Conservation (phyloP, 164 flowering plant species). For the Dillenia suffruticosa region DNA sequence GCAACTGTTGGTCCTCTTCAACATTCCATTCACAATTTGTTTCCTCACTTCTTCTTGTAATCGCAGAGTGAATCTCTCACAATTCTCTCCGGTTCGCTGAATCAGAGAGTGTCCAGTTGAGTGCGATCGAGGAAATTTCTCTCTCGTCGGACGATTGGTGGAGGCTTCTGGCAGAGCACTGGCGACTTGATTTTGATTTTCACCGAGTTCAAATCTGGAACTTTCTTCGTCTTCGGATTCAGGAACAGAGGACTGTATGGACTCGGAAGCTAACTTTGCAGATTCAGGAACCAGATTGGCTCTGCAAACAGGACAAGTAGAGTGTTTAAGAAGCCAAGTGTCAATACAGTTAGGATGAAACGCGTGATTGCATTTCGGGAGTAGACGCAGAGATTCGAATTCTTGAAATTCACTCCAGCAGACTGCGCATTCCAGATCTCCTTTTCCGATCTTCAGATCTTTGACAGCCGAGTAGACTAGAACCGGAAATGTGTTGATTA, state of each 20-base stretch:
- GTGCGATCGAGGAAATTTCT: constrained; percentile 2
- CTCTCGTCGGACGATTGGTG: background rate
- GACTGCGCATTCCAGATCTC: constrained; percentile 36
- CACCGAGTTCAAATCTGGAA: too few relatives aligned
- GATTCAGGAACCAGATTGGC: constrained; percentile 11
- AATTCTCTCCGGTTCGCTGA: constrained; percentile 4
- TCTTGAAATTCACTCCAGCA: constrained; percentile 37
- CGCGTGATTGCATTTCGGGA: constrained; percentile 43
- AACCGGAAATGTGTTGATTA: constrained; percentile 29
- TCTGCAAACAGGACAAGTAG: constrained; percentile 48
- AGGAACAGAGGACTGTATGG: background rate
- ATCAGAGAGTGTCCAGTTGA: constrained; percentile 19
- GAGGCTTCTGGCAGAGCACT: too few relatives aligned
- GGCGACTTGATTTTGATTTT: too few relatives aligned
- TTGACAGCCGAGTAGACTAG: constrained; percentile 30
- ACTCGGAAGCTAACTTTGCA: background rate
- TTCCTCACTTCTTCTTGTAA: constrained; percentile 19
- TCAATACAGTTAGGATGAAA: constrained; percentile 46
- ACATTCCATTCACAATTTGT: background rate
- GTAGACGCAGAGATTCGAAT: constrained; percentile 27
- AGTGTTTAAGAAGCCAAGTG: constrained; percentile 29
- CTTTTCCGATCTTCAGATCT: constrained; percentile 31
- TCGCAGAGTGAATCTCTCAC: constrained; percentile 11
- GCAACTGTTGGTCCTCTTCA: constrained; percentile 22
- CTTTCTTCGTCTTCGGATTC: background rate